These are phyloP conservation scores for Cladobotryum mycophilum DNA, from an alignment of 2,329 filamentous ascomycete species.

Conservation along the genomic window DNA sequence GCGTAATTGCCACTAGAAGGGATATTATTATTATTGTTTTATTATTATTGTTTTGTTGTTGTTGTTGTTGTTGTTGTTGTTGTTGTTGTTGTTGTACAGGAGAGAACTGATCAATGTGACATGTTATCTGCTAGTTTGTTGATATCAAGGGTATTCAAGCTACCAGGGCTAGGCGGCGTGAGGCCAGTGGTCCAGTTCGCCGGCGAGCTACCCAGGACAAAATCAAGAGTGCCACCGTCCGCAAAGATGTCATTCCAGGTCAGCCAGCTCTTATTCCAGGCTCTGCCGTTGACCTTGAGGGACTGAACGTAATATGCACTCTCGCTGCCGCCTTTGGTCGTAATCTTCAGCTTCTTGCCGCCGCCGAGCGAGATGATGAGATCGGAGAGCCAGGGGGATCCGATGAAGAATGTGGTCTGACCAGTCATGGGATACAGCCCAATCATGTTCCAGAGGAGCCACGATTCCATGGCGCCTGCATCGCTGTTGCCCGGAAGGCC, in stretches of 20 bases:
- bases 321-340: slow-evolving; percentile 42
- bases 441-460: slow-evolving; percentile 63
- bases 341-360: slow-evolving; percentile 49
- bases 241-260: slow-evolving; percentile 61
- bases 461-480: slow-evolving; percentile 66
- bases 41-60: too few relatives aligned
- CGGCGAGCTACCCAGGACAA: slow-evolving; percentile 50
- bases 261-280: slow-evolving; percentile 60
- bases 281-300: slow-evolving; percentile 56
- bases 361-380: slow-evolving; percentile 53
- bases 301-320: slow-evolving; percentile 57
- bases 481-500: slow-evolving; percentile 67
- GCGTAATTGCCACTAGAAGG: too few relatives aligned
- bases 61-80: too few relatives aligned
- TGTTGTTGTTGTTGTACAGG: too few relatives aligned
- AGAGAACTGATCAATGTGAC: too few relatives aligned
- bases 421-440: slow-evolving; percentile 63
- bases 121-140: too few relatives aligned
- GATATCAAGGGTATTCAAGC: slow-evolving; percentile 5
- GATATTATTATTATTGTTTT: too few relatives aligned
- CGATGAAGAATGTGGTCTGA: slow-evolving; percentile 61
- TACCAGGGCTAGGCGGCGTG: slow-evolving; percentile 55
- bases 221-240: slow-evolving; percentile 56
- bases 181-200: slow-evolving; percentile 52
- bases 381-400: slow-evolving; percentile 56